Evolutionary conservation across 331 rosid species (phyloP).

Genomic region (Dryas integrifolia): DNA sequence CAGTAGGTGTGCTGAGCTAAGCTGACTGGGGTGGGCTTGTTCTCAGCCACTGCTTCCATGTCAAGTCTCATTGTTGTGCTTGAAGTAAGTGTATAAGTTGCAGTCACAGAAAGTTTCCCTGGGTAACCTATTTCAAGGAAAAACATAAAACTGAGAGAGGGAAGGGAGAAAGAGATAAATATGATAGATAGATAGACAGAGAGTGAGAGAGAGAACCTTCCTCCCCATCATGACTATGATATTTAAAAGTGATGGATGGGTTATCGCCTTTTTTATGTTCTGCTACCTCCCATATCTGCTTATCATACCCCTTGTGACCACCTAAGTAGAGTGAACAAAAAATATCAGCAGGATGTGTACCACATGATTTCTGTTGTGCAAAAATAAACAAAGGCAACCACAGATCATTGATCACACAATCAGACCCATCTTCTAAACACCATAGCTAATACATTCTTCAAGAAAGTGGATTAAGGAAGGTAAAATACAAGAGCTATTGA

Average conservation of each 20-base stretch:
- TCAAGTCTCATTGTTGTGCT: conserved; percentile 79
- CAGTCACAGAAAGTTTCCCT: conserved; percentile 66
- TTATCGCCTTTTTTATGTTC: conserved; percentile 60
- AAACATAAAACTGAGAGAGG: conserved; percentile 3
- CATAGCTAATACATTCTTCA: background rate
- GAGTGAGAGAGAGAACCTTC: conserved; percentile 56
- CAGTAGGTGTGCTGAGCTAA: conserved; percentile 97
- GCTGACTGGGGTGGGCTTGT: conserved; percentile 76
- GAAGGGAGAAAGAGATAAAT: background rate
- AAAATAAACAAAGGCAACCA: conserved; percentile 14
- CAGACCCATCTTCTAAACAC: background rate
- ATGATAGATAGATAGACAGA: background rate
- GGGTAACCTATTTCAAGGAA: conserved; percentile 58
- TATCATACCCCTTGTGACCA: conserved; percentile 81
- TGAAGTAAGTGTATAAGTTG: conserved; percentile 76
- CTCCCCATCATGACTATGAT: conserved; percentile 73
- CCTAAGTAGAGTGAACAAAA: conserved; percentile 37
- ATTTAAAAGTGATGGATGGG: conserved; percentile 72
- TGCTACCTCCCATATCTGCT: conserved; percentile 73
- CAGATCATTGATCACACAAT: background rate
- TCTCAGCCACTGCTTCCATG: conserved; percentile 85
- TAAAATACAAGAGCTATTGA: too few relatives aligned
- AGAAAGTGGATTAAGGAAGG: too few relatives aligned
- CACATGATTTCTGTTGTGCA: background rate
- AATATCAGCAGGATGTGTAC: background rate